These are phyloP conservation scores for Cucurbita moschata DNA, from an alignment of 306 rosid species.

Conservation along the genomic window DNA sequence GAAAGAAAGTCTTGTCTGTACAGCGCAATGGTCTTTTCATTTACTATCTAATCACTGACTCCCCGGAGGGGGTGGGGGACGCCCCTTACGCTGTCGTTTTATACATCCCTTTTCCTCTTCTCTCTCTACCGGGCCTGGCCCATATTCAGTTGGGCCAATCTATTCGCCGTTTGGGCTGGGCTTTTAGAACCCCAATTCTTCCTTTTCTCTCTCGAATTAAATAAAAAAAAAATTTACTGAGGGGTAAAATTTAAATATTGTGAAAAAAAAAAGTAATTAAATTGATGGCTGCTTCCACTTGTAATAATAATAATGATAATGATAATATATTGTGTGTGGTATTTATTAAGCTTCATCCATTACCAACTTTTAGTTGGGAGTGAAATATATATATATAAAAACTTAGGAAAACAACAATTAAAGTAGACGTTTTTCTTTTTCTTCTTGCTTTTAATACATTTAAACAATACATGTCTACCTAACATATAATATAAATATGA, in stretches of 20 bases:
- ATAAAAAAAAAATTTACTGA: background rate
- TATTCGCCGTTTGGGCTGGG: background rate
- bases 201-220: background rate
- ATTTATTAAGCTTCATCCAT: background rate
- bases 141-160: background rate
- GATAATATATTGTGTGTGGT: background rate
- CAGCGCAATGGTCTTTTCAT: background rate
- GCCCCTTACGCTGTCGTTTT: conserved; percentile 3
- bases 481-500: background rate
- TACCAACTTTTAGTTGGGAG: background rate
- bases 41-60: background rate
- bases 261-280: background rate
- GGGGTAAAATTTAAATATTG: background rate
- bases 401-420: background rate
- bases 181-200: background rate
- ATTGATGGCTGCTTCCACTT: background rate
- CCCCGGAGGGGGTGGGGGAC: too few species aligned
- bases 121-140: background rate
- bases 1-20: background rate
- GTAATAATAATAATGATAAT: background rate
- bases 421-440: background rate
- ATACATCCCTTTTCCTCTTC: background rate
- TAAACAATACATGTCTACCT: background rate
- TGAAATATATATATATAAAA: background rate
- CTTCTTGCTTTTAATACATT: background rate